A percentile compares a stretch with the other conserved stretches of the same genome.
Evolutionary conservation across 2,329 filamentous ascomycete species (phyloP).

Genomic region (Chaetothyriales sp.): DNA sequence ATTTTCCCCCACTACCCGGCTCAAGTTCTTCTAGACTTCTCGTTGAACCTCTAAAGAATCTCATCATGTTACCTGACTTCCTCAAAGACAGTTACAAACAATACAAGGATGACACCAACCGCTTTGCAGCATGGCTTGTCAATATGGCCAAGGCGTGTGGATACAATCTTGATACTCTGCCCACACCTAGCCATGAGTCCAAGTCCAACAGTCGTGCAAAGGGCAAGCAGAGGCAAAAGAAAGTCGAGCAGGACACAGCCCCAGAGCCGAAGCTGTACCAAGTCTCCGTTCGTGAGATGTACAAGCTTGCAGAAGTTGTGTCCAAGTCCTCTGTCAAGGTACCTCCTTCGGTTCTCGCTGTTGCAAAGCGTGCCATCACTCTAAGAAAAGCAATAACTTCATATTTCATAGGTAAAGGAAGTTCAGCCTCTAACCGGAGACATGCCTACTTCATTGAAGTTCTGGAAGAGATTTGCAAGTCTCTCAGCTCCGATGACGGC

Average conservation of each 20-base stretch:
- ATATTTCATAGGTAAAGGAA: slow-evolving; percentile 18
- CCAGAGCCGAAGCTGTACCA: neutral
- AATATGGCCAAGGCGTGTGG: slow-evolving; percentile 12
- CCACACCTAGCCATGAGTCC: no score
- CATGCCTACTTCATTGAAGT: slow-evolving; percentile 19
- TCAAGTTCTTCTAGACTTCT: no score
- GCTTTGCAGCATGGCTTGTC: slow-evolving; percentile 19
- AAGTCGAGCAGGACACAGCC: no score
- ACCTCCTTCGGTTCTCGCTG: slow-evolving; percentile 2
- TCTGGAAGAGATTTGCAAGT: slow-evolving; percentile 18
- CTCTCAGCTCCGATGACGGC: slow-evolving; percentile 16
- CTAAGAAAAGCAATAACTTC: slow-evolving; percentile 13
- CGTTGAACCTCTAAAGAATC: no score
- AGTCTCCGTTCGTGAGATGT: slow-evolving; percentile 16
- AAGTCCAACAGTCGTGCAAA: no score
- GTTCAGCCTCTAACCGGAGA: slow-evolving; percentile 12
- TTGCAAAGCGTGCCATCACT: neutral
- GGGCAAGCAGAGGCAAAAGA: no score
- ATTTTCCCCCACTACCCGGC: no score
- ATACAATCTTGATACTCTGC: no score
- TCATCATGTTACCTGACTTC: slow-evolving; percentile 10
- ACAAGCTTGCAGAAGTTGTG: slow-evolving; percentile 16
- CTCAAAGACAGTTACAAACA: slow-evolving; percentile 16
- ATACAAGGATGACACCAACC: slow-evolving; percentile 20
- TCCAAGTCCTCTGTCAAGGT: slow-evolving; percentile 15